Percentiles rank a stretch among this genome's conserved stretches.
Conservation (phyloP, 139 green algal species). For the Trebouxia sp. region DNA sequence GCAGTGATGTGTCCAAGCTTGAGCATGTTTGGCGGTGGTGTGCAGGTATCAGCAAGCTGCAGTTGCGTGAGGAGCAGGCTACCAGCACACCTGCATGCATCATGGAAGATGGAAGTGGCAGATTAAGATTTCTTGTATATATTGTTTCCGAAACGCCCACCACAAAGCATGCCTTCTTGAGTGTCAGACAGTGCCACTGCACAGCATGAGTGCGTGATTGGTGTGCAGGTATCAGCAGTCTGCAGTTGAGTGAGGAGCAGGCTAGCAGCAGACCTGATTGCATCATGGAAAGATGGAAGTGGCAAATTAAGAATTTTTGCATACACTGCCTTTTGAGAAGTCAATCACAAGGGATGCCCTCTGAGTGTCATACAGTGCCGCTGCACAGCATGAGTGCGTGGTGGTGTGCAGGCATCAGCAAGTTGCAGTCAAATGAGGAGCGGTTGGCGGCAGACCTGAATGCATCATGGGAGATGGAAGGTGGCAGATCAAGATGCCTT, state of each 20-base stretch:
- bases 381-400: neutral
- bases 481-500: neutral
- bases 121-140: neutral
- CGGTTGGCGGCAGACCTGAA: neutral
- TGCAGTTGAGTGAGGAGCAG: neutral
- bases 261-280: neutral
- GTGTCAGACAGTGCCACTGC: neutral
- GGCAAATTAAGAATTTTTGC: neutral
- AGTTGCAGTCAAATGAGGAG: neutral
- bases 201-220: neutral
- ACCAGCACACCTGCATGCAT: neutral
- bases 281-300: too few species aligned
- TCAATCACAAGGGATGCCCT: neutral
- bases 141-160: neutral
- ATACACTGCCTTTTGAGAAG: neutral
- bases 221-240: neutral
- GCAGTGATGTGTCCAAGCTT: too few species aligned
- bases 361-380: neutral
- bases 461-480: too few species aligned
- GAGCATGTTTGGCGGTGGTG: too few species aligned
- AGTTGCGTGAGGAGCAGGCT: neutral
- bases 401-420: constrained; percentile 13
- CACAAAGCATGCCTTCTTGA: neutral
- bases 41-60: neutral
- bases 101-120: too few species aligned